Percentiles rank a stretch among this genome's conserved stretches.
These are phyloP conservation scores for Amanita subjunquillea DNA, from an alignment of 768 basidiomycete species.

Conservation along the genomic window DNA sequence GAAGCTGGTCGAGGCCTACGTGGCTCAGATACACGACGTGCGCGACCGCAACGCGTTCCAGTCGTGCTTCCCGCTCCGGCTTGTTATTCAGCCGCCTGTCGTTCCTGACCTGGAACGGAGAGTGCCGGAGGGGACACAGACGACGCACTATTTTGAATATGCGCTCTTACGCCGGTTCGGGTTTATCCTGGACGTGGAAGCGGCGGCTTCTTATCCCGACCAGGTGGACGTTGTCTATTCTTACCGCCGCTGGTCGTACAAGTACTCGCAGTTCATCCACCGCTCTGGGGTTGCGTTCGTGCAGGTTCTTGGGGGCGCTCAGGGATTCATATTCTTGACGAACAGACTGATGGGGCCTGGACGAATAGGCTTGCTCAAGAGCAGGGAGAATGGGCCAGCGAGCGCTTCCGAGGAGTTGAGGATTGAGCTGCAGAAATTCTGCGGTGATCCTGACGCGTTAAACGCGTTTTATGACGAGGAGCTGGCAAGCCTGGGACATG, in stretches of 20 bases:
- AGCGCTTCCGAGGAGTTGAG: conserved; percentile 56
- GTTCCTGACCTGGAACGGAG: conserved; percentile 58
- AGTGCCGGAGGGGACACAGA: conserved; percentile 56
- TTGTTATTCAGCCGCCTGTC: conserved; percentile 67
- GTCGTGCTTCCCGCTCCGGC: conserved; percentile 74
- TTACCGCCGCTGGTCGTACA: conserved; percentile 71
- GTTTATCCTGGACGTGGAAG: conserved; percentile 81
- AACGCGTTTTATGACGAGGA: conserved; percentile 67
- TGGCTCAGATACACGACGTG: conserved; percentile 85
- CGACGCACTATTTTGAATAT: conserved; percentile 72
- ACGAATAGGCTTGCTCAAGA: conserved; percentile 46
- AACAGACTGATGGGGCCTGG: conserved; percentile 77
- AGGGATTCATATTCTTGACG: conserved; percentile 83
- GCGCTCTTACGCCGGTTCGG: conserved; percentile 66
- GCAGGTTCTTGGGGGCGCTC: conserved; percentile 69
- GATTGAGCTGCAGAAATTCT: conserved; percentile 51
- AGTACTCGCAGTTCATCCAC: conserved; percentile 88
- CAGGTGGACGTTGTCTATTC: conserved; percentile 82
- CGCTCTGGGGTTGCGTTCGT: conserved; percentile 84
- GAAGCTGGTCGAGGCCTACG: conserved; percentile 88
- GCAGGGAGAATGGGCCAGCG: conserved; percentile 44
- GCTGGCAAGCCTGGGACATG: conserved; percentile 34
- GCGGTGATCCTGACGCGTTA: conserved; percentile 44
- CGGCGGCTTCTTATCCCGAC: conserved; percentile 64
- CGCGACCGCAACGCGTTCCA: conserved; percentile 84